These are phyloP conservation scores for Flagelloscypha sp. DNA, from an alignment of 768 basidiomycete species.

Conservation along the genomic window DNA sequence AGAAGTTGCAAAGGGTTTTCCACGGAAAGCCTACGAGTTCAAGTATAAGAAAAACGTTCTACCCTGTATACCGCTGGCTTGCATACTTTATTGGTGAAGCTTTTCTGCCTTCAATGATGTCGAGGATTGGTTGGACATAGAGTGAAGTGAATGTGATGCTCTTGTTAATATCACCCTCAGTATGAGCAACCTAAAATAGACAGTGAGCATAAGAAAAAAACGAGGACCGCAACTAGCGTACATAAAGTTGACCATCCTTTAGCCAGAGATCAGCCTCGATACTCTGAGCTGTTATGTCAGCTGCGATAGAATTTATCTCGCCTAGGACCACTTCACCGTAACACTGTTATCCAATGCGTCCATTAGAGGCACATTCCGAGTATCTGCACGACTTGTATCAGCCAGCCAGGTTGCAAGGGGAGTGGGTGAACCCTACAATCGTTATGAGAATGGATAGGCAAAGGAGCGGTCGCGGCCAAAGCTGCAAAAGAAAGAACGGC, in stretches of 20 bases:
- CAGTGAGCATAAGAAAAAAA: neutral
- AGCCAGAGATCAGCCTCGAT: constrained; percentile 34
- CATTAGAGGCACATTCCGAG: constrained; percentile 28
- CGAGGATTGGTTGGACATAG: constrained; percentile 26
- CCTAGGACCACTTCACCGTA: too few species aligned
- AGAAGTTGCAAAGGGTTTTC: constrained; percentile 25
- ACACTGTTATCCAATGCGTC: constrained; percentile 31
- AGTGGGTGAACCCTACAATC: constrained; percentile 22
- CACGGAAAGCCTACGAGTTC: constrained; percentile 11
- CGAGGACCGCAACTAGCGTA: constrained; percentile 10
- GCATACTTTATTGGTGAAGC: constrained; percentile 18
- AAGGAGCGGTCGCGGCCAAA: constrained; percentile 20
- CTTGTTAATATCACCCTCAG: constrained; percentile 22
- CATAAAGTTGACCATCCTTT: constrained; percentile 25
- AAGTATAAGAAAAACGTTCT: neutral
- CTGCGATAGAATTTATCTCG: too few species aligned
- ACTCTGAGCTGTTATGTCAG: too few species aligned
- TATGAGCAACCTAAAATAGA: constrained; percentile 25
- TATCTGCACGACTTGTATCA: constrained; percentile 17
- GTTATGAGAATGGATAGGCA: constrained; percentile 32
- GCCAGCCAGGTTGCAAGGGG: neutral
- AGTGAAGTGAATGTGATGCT: constrained; percentile 27
- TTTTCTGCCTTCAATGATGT: constrained; percentile 20
- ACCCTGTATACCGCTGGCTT: neutral
- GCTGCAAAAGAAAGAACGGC: constrained; percentile 9